Evolutionary conservation across 306 rosid species (phyloP), one percentile per base, ranked within the genome.

Genomic region (Vachellia pachyceras): DNA sequence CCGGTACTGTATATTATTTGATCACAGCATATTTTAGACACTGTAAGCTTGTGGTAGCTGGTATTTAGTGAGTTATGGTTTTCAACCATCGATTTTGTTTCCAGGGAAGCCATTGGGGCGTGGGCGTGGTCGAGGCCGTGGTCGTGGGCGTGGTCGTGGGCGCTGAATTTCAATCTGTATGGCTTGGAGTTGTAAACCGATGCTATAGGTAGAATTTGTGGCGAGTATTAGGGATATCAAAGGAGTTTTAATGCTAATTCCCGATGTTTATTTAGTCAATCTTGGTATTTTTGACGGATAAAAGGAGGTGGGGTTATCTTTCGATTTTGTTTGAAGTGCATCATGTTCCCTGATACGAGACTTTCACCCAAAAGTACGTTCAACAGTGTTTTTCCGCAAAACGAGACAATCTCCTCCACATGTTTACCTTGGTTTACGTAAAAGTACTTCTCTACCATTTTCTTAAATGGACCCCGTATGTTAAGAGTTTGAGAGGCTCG

Each of bases 91-190:
- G 49, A 68, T 71, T 64, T 3, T 22, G 33, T 78, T 82, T 49
- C 40, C 86, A 91, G 95, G 95, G 87, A 91, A 77, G 86, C 75
- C 95, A 37, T 45, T 89, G 88, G 95, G 95, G 18, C 87, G 92
- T 6, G 92, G 92, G 0, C 87, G 94, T 0, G 94, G 94, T 0
- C 89, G 95, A 0, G 95, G 95, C 2, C 95, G 95, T 11, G 95
- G 95, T 0, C 89, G 95, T 1, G 95, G 95, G 0, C 95, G 95
- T 22, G 93, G 91, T 1, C 95, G 95, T 10, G 94, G 90, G 10
- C 84, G 88, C 66, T 84, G 84, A 88, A 82, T 45, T 37, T 75
- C 77, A 50, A 36, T 78, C 86, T 84, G 85, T 78, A 76, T 7
- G 60, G 60, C 76, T 64, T 60, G 12, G 65, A 75, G 75, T 72